Base-by-base conservation (phyloP, 805 yeast species). In the Yamadazyma sp. region DNA sequence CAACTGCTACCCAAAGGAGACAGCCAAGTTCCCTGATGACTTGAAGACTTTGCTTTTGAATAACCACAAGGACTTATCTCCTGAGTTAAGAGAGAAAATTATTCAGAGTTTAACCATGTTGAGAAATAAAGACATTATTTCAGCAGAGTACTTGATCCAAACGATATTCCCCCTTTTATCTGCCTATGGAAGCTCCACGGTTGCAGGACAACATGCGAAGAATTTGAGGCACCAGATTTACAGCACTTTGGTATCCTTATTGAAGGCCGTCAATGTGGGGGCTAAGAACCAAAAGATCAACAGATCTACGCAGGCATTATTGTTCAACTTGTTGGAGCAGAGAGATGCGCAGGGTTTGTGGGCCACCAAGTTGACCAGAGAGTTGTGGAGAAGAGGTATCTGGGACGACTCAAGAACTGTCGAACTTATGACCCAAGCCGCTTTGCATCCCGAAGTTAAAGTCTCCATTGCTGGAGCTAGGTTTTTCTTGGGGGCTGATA, bases 361-460 rank as follows among this genome's bases (percentile, higher is more conserved):
- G 97, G 97, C 98, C 6, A 86, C 97, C 3, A 90, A 88, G 54
- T 67, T 93, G 40, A 89, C 97, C 4, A 77, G 98, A 57, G 98
- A 93, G 60, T 69, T 93, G 35, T 93, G 99, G 99, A 78, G 96
- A 68, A 77, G 98, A 57, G 95, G 95, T 55, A 85, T 93, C 41
- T 93, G 99, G 99, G 97, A 89, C 60, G 99, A 93, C 59, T 77
- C 95, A 0, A 73, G 97, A 53, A 84, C 98, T 0, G 95, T 93
- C n/a, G 99, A 93, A 62, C 80, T 93, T 54, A 90, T 93, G 98
- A 83, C 95, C 1, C 93, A 88, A 52, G 97, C 98, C 1, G 88
- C 97, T 2, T 63, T 87, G 44, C 96, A 89, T 54, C 82, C 83
- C 11, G 95, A 93, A 52, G 69, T 73, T 11, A 93, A 93, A 63